Percentiles rank a stretch among this genome's conserved stretches.
Evolutionary conservation across 148 eudicot species (phyloP).

Genomic region (Persicaria maculosa): DNA sequence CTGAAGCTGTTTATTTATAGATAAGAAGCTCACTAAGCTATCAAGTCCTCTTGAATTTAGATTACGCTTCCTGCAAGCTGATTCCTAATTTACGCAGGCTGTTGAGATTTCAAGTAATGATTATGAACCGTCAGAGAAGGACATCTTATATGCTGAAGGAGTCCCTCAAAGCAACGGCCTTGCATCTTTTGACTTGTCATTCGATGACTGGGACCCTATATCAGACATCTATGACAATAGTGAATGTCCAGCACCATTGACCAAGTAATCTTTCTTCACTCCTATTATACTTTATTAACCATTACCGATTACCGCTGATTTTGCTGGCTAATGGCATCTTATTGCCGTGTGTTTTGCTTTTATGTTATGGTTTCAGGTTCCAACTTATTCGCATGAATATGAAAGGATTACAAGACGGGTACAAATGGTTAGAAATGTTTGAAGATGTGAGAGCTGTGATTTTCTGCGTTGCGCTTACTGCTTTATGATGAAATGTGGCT

Average conservation of each 20-base stretch:
- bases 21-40: background rate
- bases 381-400: conserved; percentile 87
- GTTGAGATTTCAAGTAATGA: conserved; percentile 96
- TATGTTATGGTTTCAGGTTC: conserved; percentile 38
- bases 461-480: conserved; percentile 74
- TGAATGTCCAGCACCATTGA: conserved; percentile 55
- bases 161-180: conserved; percentile 92
- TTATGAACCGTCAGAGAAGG: conserved; percentile 89
- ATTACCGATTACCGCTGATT: background rate
- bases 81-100: conserved; percentile 37
- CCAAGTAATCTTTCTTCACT: conserved; percentile 37
- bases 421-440: conserved; percentile 98
- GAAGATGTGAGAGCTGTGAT: conserved; percentile 88
- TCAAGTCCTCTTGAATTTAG: background rate
- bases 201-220: conserved; percentile 87
- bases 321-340: background rate
- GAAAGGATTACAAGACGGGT: conserved; percentile 81
- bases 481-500: conserved; percentile 59
- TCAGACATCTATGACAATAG: conserved; percentile 76
- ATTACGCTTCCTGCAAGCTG: background rate
- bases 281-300: background rate
- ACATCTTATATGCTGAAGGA: conserved; percentile 93
- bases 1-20: background rate
- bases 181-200: conserved; percentile 91
- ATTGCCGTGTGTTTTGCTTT: background rate